Evolutionary conservation across 2,329 filamentous ascomycete species (phyloP), one percentile per base, ranked within the genome.

Genomic region (Colletotrichum viniferum): DNA sequence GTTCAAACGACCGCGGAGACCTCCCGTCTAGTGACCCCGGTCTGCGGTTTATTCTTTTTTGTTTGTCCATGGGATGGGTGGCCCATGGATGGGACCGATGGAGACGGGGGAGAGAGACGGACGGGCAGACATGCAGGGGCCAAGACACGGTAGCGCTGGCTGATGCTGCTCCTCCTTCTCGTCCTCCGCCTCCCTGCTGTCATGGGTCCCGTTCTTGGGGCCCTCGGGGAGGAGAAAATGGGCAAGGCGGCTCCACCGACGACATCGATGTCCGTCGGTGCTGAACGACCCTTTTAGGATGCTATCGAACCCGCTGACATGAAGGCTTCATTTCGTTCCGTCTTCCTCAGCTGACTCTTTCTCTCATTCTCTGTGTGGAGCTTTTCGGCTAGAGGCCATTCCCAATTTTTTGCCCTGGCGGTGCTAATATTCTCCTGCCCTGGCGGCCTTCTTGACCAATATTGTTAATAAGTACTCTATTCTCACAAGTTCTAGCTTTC

Each of bases 1-100:
- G 34, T 63, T 64, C 69, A 73, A 75, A 73, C 56, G 30, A 68
- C 63, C 63, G 43, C 73, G 43, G 62, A 60, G 69, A 63, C 73
- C 14, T 58, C 63, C 63, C 36, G 71, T 36, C 62, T 16, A 52
- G 60, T 60, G 32, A 55, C 43, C 62, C 73, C 16, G 26, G 69
- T 68, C 38, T 62, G 55, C 55, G 62, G 43, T 36, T 43, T 64
- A 52, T 52, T 52, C 43, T 48, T 28, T 62, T 72, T 58, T 68
- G 43, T 73, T 73, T 73, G 34, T 28, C 52, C 63, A 60, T 73
- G 69, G 69, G 58, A 73, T 18, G 43, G 56, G 24, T 24, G 63
- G 43, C 43, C 43, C n/a, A 52, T 21, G n/a, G 43, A 52, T 52
- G 43, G 43, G 43, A 24, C 43, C 43, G 43, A 52, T 52, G 43